A percentile compares a stretch with the other conserved stretches of the same genome.
Evolutionary conservation across 306 rosid species (phyloP).

Genomic region (Cicer cuneatum): DNA sequence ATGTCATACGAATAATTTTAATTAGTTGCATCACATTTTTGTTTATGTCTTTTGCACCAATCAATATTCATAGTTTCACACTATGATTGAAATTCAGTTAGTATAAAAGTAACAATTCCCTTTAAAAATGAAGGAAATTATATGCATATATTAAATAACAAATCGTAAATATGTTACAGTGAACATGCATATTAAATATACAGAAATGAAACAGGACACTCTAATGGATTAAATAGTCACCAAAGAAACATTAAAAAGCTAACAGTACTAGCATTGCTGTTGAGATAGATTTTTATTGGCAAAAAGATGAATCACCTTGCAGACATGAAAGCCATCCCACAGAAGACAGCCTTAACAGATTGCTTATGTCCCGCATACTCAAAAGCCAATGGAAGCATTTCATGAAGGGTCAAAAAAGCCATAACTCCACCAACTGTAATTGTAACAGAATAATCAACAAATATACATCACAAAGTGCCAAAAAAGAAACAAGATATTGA

Average conservation of each 20-base stretch:
- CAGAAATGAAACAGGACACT: background rate
- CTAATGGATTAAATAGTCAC: background rate
- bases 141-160: no score
- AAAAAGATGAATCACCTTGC: slow-evolving; percentile 66
- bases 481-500: background rate
- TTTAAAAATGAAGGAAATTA: no score
- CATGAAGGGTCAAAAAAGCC: slow-evolving; percentile 96
- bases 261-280: background rate
- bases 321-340: slow-evolving; percentile 99
- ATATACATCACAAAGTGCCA: background rate
- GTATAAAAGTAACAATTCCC: background rate
- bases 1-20: background rate
- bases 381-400: slow-evolving; percentile 97
- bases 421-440: slow-evolving; percentile 91
- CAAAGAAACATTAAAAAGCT: background rate
- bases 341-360: slow-evolving; percentile 89
- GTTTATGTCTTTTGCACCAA: background rate
- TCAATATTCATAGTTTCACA: background rate
- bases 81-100: no score
- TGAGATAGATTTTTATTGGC: slow-evolving; percentile 12
- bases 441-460: slow-evolving; percentile 16
- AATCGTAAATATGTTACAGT: no score
- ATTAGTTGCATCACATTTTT: background rate
- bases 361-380: slow-evolving; percentile 94
- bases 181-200: background rate